These are phyloP conservation scores for Trapa incisa DNA, from an alignment of 345 rosid genomes.

Conservation along the genomic window DNA sequence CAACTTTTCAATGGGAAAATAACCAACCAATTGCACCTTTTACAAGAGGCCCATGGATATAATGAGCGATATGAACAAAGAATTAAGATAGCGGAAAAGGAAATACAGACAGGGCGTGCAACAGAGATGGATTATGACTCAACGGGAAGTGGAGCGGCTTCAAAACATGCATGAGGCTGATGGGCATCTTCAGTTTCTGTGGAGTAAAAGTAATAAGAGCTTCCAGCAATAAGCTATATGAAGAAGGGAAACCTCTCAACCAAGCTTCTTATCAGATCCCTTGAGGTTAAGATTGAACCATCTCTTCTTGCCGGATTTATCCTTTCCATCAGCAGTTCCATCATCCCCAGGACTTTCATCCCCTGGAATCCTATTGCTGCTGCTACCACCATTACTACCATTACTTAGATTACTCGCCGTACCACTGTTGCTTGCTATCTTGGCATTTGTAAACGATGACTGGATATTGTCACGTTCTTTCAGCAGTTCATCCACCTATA, in stretches of 20 bases:
- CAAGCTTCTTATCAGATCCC: constrained; percentile 70
- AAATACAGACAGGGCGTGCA: no score
- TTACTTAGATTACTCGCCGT: constrained; percentile 4
- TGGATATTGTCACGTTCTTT: constrained; percentile 79
- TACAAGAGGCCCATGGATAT: no score
- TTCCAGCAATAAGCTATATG: neutral
- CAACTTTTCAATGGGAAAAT: neutral
- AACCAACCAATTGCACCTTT: neutral
- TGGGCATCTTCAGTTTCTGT: no score
- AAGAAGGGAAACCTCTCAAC: constrained; percentile 12
- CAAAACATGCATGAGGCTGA: no score
- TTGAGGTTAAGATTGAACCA: constrained; percentile 89
- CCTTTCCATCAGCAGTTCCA: constrained; percentile 69
- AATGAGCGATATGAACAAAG: no score
- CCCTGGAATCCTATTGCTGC: constrained; percentile 49
- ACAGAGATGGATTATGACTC: no score
- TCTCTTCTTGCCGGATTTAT: constrained; percentile 70
- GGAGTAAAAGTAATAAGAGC: neutral
- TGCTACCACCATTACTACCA: constrained; percentile 37
- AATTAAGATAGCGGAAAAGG: no score
- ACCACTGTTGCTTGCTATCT: constrained; percentile 14
- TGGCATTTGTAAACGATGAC: constrained; percentile 50
- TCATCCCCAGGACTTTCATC: constrained; percentile 71
- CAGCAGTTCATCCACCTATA: constrained; percentile 81
- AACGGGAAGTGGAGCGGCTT: no score